Percentiles rank a stretch among this genome's conserved stretches.
Conservation (phyloP, 2,329 filamentous ascomycete genomes). For the Neonectria neomacrospora region DNA sequence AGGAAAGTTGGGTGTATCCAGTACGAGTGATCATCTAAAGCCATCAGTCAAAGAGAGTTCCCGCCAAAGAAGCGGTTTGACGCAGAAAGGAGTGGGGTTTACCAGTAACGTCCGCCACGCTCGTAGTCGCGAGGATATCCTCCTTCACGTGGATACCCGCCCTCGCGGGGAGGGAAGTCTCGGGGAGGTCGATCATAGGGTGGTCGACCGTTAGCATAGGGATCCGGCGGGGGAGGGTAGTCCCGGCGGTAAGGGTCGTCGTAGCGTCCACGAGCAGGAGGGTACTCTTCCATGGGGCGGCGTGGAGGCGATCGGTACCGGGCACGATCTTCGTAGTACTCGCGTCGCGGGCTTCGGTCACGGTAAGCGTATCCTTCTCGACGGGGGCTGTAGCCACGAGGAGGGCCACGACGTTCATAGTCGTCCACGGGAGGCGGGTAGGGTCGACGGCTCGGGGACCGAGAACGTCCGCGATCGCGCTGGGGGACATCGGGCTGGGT, state of each 20-base stretch:
- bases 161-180: constrained; percentile 60
- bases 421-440: constrained; percentile 78
- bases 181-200: constrained; percentile 68
- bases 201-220: constrained; percentile 66
- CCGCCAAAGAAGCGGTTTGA: constrained; percentile 42
- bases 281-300: constrained; percentile 82
- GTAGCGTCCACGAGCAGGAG: constrained; percentile 73
- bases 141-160: constrained; percentile 53
- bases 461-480: constrained; percentile 80
- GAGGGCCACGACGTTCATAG: constrained; percentile 82
- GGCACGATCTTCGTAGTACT: constrained; percentile 88
- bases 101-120: constrained; percentile 63
- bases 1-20: constrained; percentile 31
- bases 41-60: constrained; percentile 51
- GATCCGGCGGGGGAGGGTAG: constrained; percentile 72
- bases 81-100: constrained; percentile 47
- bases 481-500: constrained; percentile 81
- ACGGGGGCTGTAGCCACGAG: constrained; percentile 86
- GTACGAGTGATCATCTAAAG: constrained; percentile 47
- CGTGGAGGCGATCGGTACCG: constrained; percentile 84
- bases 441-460: constrained; percentile 74
- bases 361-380: constrained; percentile 80
- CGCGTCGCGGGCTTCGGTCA: constrained; percentile 84
- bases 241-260: constrained; percentile 82
- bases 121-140: constrained; percentile 62